Conservation (phyloP, 1,139 yeast genomes). For the Casaregolazyma suthepensis region DNA sequence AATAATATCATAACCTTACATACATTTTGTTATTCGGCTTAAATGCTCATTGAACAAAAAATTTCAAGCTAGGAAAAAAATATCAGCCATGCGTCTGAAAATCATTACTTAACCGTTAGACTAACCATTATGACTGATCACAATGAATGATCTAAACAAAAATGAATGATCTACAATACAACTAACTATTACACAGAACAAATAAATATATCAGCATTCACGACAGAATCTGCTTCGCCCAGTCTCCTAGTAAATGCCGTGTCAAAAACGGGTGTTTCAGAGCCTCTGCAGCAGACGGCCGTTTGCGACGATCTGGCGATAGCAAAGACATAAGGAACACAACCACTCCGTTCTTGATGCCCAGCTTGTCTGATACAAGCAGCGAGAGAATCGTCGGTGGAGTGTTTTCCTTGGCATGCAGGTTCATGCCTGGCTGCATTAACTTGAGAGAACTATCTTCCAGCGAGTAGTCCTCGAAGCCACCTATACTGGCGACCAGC, state of each 20-base stretch:
- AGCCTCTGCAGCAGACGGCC: constrained; percentile 75
- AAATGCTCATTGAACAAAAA: background rate
- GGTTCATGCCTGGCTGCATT: constrained; percentile 4
- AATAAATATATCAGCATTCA: background rate
- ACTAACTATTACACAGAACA: background rate
- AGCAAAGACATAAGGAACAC: constrained; percentile 29
- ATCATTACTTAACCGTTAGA: too few relatives aligned
- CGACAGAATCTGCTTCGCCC: constrained; percentile 4
- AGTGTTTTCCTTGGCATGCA: constrained; percentile 6
- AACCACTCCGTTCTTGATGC: constrained; percentile 16
- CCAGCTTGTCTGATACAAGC: constrained; percentile 5
- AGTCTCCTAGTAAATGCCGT: constrained; percentile 6
- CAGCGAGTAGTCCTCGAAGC: constrained; percentile 4
- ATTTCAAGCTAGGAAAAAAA: background rate
- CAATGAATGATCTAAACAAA: background rate
- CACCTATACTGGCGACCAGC: constrained; percentile 5
- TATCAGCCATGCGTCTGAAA: background rate
- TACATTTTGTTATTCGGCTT: background rate
- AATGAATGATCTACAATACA: too few relatives aligned
- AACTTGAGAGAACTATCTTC: constrained; percentile 3
- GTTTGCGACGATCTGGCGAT: constrained; percentile 72
- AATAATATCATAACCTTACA: background rate
- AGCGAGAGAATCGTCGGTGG: constrained; percentile 2
- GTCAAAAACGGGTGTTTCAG: constrained; percentile 47
- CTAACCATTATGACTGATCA: background rate